Evolutionary conservation across 768 basidiomycete genomes (phyloP).

Genomic region (Amanita exitialis): DNA sequence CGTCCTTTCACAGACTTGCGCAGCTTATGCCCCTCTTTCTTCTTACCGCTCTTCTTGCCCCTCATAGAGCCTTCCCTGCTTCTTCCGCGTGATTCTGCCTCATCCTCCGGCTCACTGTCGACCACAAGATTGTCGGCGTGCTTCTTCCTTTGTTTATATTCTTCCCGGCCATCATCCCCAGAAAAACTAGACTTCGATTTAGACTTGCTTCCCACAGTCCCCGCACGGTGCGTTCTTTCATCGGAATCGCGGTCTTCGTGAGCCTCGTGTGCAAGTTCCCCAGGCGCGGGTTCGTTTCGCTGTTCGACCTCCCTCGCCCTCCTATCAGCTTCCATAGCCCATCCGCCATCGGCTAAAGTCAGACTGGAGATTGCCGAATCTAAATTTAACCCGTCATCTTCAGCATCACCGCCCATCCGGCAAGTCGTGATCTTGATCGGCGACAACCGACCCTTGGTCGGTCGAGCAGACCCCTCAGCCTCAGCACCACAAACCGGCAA

Average conservation of each 20-base stretch:
- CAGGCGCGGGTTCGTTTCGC: slow-evolving; percentile 2
- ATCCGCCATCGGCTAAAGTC: slow-evolving; percentile 28
- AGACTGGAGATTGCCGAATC: slow-evolving; percentile 50
- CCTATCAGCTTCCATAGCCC: slow-evolving; percentile 13
- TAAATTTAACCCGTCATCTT: slow-evolving; percentile 12
- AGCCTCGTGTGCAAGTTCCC: slow-evolving; percentile 14
- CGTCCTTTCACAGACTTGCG: slow-evolving; percentile 46
- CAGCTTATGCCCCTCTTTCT: slow-evolving; percentile 13
- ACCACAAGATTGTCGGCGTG: slow-evolving; percentile 9
- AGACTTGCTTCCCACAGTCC: slow-evolving; percentile 11
- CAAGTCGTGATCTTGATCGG: slow-evolving; percentile 19
- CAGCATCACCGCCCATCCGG: slow-evolving; percentile 25
- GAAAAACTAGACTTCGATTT: slow-evolving; percentile 6
- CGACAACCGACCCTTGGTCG: slow-evolving; percentile 2
- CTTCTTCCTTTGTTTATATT: slow-evolving; percentile 15
- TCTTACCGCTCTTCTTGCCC: slow-evolving; percentile 16
- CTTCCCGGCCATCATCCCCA: slow-evolving; percentile 4
- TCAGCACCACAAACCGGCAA: slow-evolving; percentile 1
- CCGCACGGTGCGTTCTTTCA: slow-evolving; percentile 28
- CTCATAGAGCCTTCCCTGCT: slow-evolving; percentile 14
- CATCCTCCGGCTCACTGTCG: slow-evolving; percentile 10
- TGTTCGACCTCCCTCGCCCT: slow-evolving; percentile 9
- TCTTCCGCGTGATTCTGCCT: slow-evolving; percentile 8
- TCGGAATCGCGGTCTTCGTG: slow-evolving; percentile 26
- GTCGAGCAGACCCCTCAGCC: slow-evolving; percentile 4